Percentiles rank a stretch among this genome's conserved stretches.
Conservation (phyloP, 2,329 filamentous ascomycete genomes). For the Pseudogymnoascus pannorum region DNA sequence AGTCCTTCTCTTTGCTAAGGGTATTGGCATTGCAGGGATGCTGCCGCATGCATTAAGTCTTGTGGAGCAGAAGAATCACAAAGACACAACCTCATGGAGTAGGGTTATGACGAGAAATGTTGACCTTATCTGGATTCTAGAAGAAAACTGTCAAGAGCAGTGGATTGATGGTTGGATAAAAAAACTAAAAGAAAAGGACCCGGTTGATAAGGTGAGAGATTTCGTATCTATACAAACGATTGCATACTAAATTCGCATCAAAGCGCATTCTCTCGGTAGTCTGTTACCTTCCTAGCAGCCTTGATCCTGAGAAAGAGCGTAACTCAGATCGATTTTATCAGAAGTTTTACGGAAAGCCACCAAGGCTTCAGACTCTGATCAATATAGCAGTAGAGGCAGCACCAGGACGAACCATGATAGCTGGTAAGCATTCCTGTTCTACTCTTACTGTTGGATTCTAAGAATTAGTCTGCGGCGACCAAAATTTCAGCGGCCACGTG, state of each 20-base stretch:
- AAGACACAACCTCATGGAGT: neutral
- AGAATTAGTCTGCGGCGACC: neutral
- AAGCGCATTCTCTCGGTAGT: neutral
- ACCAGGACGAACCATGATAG: neutral
- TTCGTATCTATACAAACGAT: neutral
- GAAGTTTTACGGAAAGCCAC: neutral
- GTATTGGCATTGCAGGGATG: conserved; percentile 19
- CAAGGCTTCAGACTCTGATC: neutral
- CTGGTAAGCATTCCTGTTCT: neutral
- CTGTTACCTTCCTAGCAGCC: neutral
- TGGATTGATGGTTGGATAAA: neutral
- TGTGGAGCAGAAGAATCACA: neutral
- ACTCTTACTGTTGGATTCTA: neutral
- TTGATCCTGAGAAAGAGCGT: too few species aligned
- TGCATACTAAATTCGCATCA: neutral
- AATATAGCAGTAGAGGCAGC: neutral
- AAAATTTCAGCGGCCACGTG: neutral
- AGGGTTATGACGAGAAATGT: neutral
- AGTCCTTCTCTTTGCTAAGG: conserved; percentile 17
- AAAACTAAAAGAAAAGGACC: neutral
- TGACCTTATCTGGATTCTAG: neutral
- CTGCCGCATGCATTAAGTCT: conserved; percentile 14
- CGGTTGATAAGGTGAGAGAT: neutral
- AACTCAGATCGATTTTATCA: neutral
- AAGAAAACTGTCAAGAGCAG: neutral